Percentiles rank a stretch among this genome's conserved stretches.
Conservation (phyloP, 345 rosid genomes). For the Gossypium rotundifolium region DNA sequence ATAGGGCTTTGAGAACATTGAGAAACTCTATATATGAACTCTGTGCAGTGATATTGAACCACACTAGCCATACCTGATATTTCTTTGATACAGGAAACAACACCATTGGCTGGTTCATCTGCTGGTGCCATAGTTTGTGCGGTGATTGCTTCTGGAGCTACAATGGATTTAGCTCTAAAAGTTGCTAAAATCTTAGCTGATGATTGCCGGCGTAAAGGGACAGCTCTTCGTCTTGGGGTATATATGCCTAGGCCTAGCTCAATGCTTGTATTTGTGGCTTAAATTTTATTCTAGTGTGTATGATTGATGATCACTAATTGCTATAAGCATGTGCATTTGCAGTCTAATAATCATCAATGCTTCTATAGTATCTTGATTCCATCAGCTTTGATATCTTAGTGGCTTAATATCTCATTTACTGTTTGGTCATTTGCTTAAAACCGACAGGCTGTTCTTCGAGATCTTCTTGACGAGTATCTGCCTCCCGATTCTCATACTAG, state of each 20-base stretch:
- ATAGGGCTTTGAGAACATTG: background rate
- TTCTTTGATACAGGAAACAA: slow-evolving; percentile 51
- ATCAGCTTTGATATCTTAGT: background rate
- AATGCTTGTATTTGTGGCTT: background rate
- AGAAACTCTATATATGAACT: background rate
- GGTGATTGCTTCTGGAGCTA: slow-evolving; percentile 69
- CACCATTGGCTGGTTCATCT: slow-evolving; percentile 91
- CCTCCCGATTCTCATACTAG: slow-evolving; percentile 79
- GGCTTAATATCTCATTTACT: background rate
- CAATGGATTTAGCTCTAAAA: slow-evolving; percentile 61
- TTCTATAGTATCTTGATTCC: background rate
- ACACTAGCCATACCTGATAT: background rate
- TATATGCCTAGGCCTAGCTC: slow-evolving; percentile 17
- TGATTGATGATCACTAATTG: background rate
- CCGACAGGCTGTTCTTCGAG: slow-evolving; percentile 71
- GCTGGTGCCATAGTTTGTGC: slow-evolving; percentile 95
- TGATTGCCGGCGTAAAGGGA: slow-evolving; percentile 78
- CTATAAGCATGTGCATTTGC: background rate
- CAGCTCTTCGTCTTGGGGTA: slow-evolving; percentile 95
- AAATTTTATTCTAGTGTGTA: background rate
- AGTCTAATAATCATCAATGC: background rate
- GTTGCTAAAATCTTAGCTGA: slow-evolving; percentile 70
- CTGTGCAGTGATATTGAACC: background rate
- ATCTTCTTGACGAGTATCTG: slow-evolving; percentile 54
- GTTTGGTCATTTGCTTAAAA: background rate